Percentiles rank a stretch among this genome's conserved stretches.
These are phyloP conservation scores for Pichia sp. DNA, from an alignment of 1,139 yeast genomes.

Conservation along the genomic window DNA sequence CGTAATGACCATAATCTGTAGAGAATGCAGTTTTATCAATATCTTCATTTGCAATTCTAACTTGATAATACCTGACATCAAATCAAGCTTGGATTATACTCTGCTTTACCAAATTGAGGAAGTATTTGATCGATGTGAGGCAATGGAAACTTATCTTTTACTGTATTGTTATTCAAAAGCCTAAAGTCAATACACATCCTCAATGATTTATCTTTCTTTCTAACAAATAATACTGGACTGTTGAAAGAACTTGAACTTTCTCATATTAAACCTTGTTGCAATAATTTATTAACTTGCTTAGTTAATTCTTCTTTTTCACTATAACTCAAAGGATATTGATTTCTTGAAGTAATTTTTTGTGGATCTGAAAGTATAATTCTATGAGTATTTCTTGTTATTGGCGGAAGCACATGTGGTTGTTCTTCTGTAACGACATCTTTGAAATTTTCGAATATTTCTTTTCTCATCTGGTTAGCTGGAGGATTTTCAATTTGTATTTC, in stretches of 20 bases:
- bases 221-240: constrained; percentile 5
- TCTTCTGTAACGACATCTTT: constrained; percentile 4
- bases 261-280: constrained; percentile 1
- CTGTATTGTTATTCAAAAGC: constrained; percentile 1
- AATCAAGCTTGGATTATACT: constrained; percentile 17
- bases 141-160: neutral
- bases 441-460: neutral
- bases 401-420: constrained; percentile 2
- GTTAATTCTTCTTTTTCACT: neutral
- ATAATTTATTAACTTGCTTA: neutral
- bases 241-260: constrained; percentile 1
- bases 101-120: constrained; percentile 2
- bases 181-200: constrained; percentile 19
- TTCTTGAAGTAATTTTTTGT: neutral
- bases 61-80: constrained; percentile 20
- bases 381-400: neutral
- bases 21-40: constrained; percentile 5
- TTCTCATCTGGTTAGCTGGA: neutral
- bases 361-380: neutral
- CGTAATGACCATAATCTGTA: constrained; percentile 14
- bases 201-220: constrained; percentile 17
- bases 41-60: constrained; percentile 14
- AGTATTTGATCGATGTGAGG: neutral
- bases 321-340: constrained; percentile 2
- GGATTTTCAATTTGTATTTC: neutral